These are phyloP conservation scores for Trifolium dubium DNA, from an alignment of 306 rosid genomes.

Conservation along the genomic window DNA sequence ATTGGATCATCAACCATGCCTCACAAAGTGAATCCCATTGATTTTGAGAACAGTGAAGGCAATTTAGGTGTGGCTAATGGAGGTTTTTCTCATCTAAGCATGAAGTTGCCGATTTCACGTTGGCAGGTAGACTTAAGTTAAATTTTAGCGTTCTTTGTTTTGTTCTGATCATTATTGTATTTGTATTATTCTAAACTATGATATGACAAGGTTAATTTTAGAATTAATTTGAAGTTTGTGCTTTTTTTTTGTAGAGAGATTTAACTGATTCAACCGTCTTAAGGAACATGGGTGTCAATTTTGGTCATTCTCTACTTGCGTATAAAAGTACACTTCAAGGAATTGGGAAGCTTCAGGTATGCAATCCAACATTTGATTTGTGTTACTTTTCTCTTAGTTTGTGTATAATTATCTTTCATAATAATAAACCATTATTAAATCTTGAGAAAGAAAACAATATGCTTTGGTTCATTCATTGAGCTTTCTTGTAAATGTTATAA, in stretches of 20 bases:
- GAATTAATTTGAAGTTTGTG: conserved; percentile 9
- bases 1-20: conserved; percentile 96
- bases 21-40: conserved; percentile 96
- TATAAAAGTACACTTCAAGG: conserved; percentile 87
- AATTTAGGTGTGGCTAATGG: conserved; percentile 87
- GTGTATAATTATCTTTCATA: conserved; percentile 10
- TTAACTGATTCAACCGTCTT: conserved; percentile 96
- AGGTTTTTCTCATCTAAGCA: conserved; percentile 72
- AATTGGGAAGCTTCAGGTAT: conserved; percentile 85
- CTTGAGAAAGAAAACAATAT: background rate
- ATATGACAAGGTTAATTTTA: background rate
- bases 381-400: conserved; percentile 9
- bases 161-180: conserved; percentile 6
- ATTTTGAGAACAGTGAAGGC: conserved; percentile 96
- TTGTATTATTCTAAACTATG: conserved; percentile 25
- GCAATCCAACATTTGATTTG: conserved; percentile 14
- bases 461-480: background rate
- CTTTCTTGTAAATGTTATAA: conserved; percentile 36
- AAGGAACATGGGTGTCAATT: conserved; percentile 86
- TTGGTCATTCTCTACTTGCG: conserved; percentile 93
- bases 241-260: conserved; percentile 60
- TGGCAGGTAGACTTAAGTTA: conserved; percentile 67
- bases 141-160: conserved; percentile 10
- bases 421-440: background rate
- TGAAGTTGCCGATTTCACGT: conserved; percentile 87